Conservation (phyloP, 495 filamentous ascomycete species). For the Trichodelitschia bisporula region DNA sequence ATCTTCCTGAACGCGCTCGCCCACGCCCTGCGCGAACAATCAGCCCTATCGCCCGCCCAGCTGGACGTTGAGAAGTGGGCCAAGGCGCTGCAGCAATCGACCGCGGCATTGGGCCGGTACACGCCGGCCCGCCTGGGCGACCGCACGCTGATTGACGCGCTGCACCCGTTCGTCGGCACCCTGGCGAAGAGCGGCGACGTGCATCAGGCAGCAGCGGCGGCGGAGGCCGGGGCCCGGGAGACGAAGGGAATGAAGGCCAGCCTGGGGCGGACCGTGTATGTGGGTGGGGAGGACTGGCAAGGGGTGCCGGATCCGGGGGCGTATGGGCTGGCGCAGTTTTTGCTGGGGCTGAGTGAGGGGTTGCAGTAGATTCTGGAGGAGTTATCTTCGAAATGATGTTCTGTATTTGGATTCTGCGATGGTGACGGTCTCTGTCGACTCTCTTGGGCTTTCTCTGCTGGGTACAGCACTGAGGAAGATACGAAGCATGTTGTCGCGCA, state of each 20-base stretch:
- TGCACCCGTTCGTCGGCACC: constrained; percentile 63
- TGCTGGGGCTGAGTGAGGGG: constrained; percentile 46
- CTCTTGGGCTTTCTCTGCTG: too few species aligned
- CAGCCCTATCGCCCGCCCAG: constrained; percentile 17
- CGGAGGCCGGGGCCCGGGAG: constrained; percentile 46
- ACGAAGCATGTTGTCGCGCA: too few species aligned
- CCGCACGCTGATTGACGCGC: constrained; percentile 71
- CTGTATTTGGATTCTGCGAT: too few species aligned
- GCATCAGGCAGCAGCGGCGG: constrained; percentile 45
- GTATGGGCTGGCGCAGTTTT: constrained; percentile 57
- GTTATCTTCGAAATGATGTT: too few species aligned
- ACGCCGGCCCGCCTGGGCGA: constrained; percentile 80
- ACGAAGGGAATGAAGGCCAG: constrained; percentile 84
- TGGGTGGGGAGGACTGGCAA: constrained; percentile 59
- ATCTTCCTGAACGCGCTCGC: constrained; percentile 89
- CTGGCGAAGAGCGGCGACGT: constrained; percentile 37
- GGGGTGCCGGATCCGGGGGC: constrained; percentile 84
- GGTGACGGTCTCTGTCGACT: too few species aligned
- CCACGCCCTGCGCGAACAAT: constrained; percentile 40
- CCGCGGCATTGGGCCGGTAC: constrained; percentile 49
- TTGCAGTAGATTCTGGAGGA: constrained; percentile 13
- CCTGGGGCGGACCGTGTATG: constrained; percentile 73
- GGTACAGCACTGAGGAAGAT: too few species aligned
- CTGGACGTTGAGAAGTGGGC: constrained; percentile 42
- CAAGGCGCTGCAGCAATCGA: constrained; percentile 42